Evolutionary conservation across 148 eudicot genomes (phyloP), one percentile per base, ranked within the genome.

Genomic region (Gaultheria prostrata): DNA sequence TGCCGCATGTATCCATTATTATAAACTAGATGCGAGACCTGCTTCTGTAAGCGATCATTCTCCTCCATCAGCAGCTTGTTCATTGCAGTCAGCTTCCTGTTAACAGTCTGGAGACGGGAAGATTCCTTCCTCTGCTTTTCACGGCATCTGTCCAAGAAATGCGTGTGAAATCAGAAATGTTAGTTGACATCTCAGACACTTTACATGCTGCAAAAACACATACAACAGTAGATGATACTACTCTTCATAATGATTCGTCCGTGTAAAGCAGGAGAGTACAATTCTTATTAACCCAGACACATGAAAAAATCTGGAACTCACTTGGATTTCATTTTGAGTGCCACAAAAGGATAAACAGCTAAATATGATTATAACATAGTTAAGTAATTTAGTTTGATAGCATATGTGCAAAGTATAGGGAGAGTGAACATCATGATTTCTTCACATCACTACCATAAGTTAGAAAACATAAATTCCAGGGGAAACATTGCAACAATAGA

Each of bases 61-160:
- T 90, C 93, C 77, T 90, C 94, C 94, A 90, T 90, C 82, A 92
- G 81, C 86, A 89, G 82, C 87, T 92, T 90, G 83, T 92, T 92
- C 93, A 92, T 92, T 51, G 94, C 93, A 83, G 81, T 28, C 81
- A 92, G 85, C 89, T 90, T 90, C 80, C 90, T 84, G 69, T 90
- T 92, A 3, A 89, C 93, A 9, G 90, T 86, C 86, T 86, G 90
- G 86, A 92, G 93, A 43, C 91, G 90, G 81, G 91, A 87, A 49
- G 94, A 82, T 86, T 90, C 94, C 77, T 92, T 90, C 82, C 90
- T 86, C 84, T 92, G 93, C 82, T 92, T 92, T 51, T 92, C 94
- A 33, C 94, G 94, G 76, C 94, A 90, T 84, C 94, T 92, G 79
- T 21, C 35, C 2, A 78, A 65, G 76, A 70, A 57, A 11, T 74